Evolutionary conservation across 2,329 filamentous ascomycete species (phyloP).

Genomic region (Alternaria brassicae): DNA sequence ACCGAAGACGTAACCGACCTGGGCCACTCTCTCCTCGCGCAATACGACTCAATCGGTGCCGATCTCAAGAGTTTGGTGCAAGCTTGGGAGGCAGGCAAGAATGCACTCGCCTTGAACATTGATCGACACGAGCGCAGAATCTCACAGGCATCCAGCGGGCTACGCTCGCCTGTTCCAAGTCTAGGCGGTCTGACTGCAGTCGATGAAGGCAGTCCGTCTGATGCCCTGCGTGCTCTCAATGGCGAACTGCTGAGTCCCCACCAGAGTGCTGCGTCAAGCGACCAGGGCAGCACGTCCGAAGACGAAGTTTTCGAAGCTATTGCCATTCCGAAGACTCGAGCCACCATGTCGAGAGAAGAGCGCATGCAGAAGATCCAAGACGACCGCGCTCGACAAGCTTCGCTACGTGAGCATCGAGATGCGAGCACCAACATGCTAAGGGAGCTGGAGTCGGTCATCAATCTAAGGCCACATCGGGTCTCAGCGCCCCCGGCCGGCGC

Average conservation of each 20-base stretch:
- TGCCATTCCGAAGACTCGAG: constrained; percentile 72
- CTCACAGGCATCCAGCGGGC: constrained; percentile 59
- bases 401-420: constrained; percentile 75
- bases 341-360: constrained; percentile 81
- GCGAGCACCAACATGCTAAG: constrained; percentile 88
- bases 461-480: constrained; percentile 39
- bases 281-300: constrained; percentile 65
- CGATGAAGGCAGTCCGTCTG: constrained; percentile 63
- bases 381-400: constrained; percentile 77
- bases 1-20: constrained; percentile 73
- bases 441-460: constrained; percentile 89
- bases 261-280: constrained; percentile 50
- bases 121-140: constrained; percentile 74
- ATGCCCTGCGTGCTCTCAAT: constrained; percentile 79
- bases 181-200: constrained; percentile 69
- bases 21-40: constrained; percentile 78
- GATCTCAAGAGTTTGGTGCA: constrained; percentile 71
- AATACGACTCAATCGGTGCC: constrained; percentile 92
- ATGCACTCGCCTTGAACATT: constrained; percentile 80
- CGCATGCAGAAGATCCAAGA: constrained; percentile 87
- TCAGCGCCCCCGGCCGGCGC: constrained; percentile 27
- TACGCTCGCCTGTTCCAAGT: constrained; percentile 59
- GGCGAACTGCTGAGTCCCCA: constrained; percentile 66
- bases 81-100: constrained; percentile 69
- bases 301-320: constrained; percentile 91